Evolutionary conservation across 177 flowering plant species (phyloP).

Genomic region (Tripterygium wilfordii): DNA sequence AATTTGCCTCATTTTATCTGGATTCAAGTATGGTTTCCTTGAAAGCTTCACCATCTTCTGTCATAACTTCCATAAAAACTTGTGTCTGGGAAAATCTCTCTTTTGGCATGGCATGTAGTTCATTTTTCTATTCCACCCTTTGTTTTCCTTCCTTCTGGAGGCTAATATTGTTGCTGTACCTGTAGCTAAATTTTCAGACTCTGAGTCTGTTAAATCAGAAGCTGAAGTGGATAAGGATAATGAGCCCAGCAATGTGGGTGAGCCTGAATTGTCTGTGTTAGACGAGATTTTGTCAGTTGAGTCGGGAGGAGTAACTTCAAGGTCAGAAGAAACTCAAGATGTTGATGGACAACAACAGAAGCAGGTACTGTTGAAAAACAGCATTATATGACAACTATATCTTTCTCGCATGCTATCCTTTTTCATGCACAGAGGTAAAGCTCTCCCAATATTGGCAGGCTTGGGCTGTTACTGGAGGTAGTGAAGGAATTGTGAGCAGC

Average conservation of each 20-base stretch:
- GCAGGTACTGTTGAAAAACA: slow-evolving; percentile 39
- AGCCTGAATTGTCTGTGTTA: slow-evolving; percentile 37
- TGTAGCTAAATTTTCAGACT: slow-evolving; percentile 24
- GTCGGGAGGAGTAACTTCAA: slow-evolving; percentile 20
- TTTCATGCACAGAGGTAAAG: background rate
- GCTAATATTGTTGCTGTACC: background rate
- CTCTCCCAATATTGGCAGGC: slow-evolving; percentile 36
- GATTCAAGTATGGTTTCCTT: no score
- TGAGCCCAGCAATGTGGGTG: slow-evolving; percentile 14
- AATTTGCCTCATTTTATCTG: no score
- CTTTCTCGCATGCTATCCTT: background rate
- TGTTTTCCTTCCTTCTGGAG: background rate
- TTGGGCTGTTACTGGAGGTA: slow-evolving; percentile 64
- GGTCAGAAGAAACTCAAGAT: slow-evolving; percentile 20
- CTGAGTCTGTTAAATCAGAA: slow-evolving; percentile 33
- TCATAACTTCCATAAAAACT: no score
- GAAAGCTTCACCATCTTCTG: no score
- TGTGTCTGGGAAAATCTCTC: no score
- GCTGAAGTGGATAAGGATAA: slow-evolving; percentile 24
- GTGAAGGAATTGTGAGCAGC: slow-evolving; percentile 49
- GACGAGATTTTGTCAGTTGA: slow-evolving; percentile 66
- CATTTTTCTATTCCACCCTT: no score
- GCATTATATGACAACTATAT: slow-evolving; percentile 3
- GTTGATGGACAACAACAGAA: slow-evolving; percentile 30
- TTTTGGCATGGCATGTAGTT: no score